phyloP scores from a whole-genome alignment of 805 yeast species.

The Wickerhamomyces xylosicus region DNA sequence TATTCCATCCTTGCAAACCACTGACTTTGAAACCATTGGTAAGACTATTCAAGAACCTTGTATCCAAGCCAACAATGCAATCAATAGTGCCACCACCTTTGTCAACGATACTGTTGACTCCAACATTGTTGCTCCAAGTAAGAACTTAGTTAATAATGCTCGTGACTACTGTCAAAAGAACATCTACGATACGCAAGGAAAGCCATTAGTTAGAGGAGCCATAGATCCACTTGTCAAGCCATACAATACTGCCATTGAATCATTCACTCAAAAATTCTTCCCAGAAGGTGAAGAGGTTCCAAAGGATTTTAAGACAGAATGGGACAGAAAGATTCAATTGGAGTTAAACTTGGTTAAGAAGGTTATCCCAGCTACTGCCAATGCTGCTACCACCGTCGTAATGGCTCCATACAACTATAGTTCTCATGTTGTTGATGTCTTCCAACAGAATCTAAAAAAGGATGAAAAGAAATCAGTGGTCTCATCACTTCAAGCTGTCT shows the following conservation, averaged over 20 bases:
- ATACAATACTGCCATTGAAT: constrained; percentile 42
- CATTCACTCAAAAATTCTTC: constrained; percentile 30
- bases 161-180: constrained; percentile 42
- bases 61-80: constrained; percentile 30
- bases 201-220: constrained; percentile 50
- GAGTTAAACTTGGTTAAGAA: constrained; percentile 28
- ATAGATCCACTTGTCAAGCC: constrained; percentile 57
- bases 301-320: constrained; percentile 42
- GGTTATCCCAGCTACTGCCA: constrained; percentile 24
- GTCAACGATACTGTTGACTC: constrained; percentile 22
- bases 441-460: constrained; percentile 28
- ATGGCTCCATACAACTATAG: constrained; percentile 26
- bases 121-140: constrained; percentile 36
- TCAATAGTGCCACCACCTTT: constrained; percentile 25
- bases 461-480: constrained; percentile 25
- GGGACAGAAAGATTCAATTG: constrained; percentile 39
- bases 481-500: constrained; percentile 23
- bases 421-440: constrained; percentile 27
- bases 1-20: constrained; percentile 50
- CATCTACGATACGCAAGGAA: constrained; percentile 48
- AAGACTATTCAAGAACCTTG: constrained; percentile 43
- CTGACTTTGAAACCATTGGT: constrained; percentile 37
- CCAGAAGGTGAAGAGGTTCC: constrained; percentile 35
- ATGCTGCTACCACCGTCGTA: constrained; percentile 18
- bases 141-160: constrained; percentile 32